Percentiles rank a stretch among this genome's conserved stretches.
These are phyloP conservation scores for Pyricularia pennisetigena DNA, from an alignment of 2,329 filamentous ascomycete species.

Conservation along the genomic window DNA sequence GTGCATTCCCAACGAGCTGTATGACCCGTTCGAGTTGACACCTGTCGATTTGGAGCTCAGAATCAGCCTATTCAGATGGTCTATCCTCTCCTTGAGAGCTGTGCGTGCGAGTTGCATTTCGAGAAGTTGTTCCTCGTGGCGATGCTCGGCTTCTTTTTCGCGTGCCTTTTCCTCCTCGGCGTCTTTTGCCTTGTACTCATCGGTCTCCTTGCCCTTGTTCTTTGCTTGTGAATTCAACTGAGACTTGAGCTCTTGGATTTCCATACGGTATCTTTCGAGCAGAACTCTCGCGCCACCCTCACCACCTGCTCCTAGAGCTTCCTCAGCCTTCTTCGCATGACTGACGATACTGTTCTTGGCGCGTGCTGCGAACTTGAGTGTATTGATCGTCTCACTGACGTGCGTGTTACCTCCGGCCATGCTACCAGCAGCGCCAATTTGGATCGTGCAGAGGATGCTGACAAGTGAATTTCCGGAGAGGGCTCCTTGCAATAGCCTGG, in stretches of 20 bases:
- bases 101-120: slow-evolving; percentile 97
- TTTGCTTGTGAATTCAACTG: slow-evolving; percentile 81
- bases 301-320: slow-evolving; percentile 69
- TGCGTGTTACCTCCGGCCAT: slow-evolving; percentile 63
- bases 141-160: slow-evolving; percentile 71
- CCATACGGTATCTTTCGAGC: slow-evolving; percentile 85
- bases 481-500: slow-evolving; percentile 81
- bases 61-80: slow-evolving; percentile 91
- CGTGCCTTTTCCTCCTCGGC: slow-evolving; percentile 63
- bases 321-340: slow-evolving; percentile 89
- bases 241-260: slow-evolving; percentile 71
- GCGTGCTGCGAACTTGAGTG: slow-evolving; percentile 89
- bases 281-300: slow-evolving; percentile 81
- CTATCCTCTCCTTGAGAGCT: slow-evolving; percentile 91
- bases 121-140: slow-evolving; percentile 94
- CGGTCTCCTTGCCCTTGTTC: slow-evolving; percentile 49
- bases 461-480: slow-evolving; percentile 89
- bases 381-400: slow-evolving; percentile 84
- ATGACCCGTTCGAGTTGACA: slow-evolving; percentile 70
- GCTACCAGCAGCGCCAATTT: slow-evolving; percentile 70
- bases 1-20: slow-evolving; percentile 57
- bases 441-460: slow-evolving; percentile 94
- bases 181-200: slow-evolving; percentile 52
- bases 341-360: slow-evolving; percentile 98
- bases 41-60: slow-evolving; percentile 92